These are phyloP conservation scores for Solanum lignicaule DNA, from an alignment of 257 asterid genomes.

Conservation along the genomic window DNA sequence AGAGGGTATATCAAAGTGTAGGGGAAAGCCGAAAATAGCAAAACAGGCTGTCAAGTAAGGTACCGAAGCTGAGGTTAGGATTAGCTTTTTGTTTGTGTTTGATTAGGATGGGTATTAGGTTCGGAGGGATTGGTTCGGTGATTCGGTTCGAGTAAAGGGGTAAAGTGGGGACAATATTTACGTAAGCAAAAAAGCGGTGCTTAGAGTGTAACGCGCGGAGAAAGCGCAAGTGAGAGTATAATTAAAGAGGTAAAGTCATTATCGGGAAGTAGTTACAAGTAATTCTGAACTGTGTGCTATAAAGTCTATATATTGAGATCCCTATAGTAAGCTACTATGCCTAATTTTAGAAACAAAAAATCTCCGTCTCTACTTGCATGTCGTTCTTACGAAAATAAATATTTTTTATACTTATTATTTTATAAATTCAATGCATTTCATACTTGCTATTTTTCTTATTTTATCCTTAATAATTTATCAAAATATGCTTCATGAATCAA, in stretches of 20 bases:
- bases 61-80: constrained; percentile 34
- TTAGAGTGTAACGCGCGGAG: not conserved
- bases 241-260: not conserved
- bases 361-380: not conserved
- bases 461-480: no score
- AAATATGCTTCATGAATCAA: no score
- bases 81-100: not conserved
- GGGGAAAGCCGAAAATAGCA: constrained; percentile 31
- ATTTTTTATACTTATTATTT: no score
- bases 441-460: no score
- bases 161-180: constrained; percentile 15
- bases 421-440: no score
- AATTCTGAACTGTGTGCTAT: not conserved
- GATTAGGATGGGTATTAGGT: constrained; percentile 26
- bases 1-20: constrained; percentile 7
- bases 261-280: not conserved
- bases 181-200: constrained; percentile 15
- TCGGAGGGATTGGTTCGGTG: constrained; percentile 13
- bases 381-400: not conserved
- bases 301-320: not conserved
- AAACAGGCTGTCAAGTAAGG: constrained; percentile 33
- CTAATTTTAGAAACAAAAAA: not conserved
- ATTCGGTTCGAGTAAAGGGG: not conserved
- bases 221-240: not conserved
- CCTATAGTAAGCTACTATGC: not conserved